Percentiles rank a stretch among this genome's conserved stretches.
These are phyloP conservation scores for Blastobotrys elegans DNA, from an alignment of 1,139 yeast species.

Conservation along the genomic window DNA sequence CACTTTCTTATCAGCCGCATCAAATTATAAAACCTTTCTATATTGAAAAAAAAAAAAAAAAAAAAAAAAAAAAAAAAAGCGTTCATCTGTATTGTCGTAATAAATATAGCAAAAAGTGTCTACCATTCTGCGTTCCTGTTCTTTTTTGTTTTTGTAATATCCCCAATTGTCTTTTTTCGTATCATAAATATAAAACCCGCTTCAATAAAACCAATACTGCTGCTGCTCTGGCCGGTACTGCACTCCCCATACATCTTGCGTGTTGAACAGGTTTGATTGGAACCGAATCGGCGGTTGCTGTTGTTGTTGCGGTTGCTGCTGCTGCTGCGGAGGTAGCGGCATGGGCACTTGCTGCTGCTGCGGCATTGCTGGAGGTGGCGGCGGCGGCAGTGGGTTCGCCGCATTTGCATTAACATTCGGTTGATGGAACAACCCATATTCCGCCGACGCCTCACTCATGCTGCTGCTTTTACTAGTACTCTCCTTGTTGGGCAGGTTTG, in stretches of 20 bases:
- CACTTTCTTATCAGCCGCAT: too few species aligned
- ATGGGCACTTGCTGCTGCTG: constrained; percentile 4
- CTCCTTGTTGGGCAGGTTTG: constrained; percentile 1
- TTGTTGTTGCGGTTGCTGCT: constrained; percentile 4
- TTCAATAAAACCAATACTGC: constrained; percentile 12
- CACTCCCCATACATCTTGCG: constrained; percentile 5
- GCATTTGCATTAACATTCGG: constrained; percentile 3
- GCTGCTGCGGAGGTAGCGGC: constrained; percentile 9
- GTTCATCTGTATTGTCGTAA: too few species aligned
- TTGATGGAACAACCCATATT: constrained; percentile 9
- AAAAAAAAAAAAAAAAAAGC: constrained; percentile 1
- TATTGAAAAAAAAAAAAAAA: not conserved
- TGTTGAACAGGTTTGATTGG: constrained; percentile 4
- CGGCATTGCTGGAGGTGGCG: constrained; percentile 5
- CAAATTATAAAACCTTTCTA: too few species aligned
- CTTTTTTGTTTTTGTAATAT: not conserved
- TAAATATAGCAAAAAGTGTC: too few species aligned
- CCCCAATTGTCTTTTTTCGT: too few species aligned
- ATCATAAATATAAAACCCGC: not conserved
- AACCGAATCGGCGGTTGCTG: constrained; percentile 7
- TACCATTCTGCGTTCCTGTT: too few species aligned
- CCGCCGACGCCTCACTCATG: not conserved
- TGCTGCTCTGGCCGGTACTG: constrained; percentile 6
- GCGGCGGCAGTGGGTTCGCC: constrained; percentile 9
- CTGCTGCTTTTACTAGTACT: not conserved